Percentiles rank a stretch among this genome's conserved stretches.
Conservation (phyloP, 2,329 filamentous ascomycete genomes). For the Aspergillus aculeatus region DNA sequence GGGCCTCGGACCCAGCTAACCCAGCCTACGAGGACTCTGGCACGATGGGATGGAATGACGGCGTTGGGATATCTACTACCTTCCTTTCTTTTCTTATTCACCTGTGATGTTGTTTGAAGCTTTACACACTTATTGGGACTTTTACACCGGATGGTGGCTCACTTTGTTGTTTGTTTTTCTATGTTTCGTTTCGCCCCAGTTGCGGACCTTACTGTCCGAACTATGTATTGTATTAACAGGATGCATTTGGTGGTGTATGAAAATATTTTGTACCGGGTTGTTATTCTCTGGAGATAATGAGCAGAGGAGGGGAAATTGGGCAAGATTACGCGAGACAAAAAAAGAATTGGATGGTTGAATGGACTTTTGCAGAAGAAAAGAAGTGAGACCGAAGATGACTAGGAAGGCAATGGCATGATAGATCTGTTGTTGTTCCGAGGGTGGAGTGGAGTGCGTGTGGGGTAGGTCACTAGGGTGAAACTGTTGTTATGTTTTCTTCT, state of each 20-base stretch:
- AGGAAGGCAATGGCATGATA: not conserved
- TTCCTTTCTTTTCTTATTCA: constrained; percentile 7
- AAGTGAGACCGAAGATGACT: not conserved
- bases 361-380: not conserved
- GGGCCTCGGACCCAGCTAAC: constrained; percentile 29
- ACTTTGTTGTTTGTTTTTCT: constrained; percentile 2
- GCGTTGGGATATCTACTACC: constrained; percentile 13
- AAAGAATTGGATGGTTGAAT: not conserved
- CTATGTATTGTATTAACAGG: constrained; percentile 21
- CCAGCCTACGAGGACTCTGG: constrained; percentile 1
- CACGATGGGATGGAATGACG: constrained; percentile 16
- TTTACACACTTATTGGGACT: constrained; percentile 6
- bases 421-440: not conserved
- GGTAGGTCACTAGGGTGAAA: not conserved
- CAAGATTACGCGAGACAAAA: not conserved
- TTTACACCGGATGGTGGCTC: not conserved
- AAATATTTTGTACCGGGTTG: not conserved
- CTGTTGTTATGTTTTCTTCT: too few species aligned
- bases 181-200: not conserved
- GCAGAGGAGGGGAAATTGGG: not conserved
- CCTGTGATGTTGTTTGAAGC: constrained; percentile 5
- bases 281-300: constrained; percentile 1
- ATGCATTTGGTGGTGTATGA: constrained; percentile 6
- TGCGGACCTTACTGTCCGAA: constrained; percentile 1
- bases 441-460: not conserved